Evolutionary conservation across 2,329 filamentous ascomycete genomes (phyloP).

Genomic region (Ciborinia camelliae): DNA sequence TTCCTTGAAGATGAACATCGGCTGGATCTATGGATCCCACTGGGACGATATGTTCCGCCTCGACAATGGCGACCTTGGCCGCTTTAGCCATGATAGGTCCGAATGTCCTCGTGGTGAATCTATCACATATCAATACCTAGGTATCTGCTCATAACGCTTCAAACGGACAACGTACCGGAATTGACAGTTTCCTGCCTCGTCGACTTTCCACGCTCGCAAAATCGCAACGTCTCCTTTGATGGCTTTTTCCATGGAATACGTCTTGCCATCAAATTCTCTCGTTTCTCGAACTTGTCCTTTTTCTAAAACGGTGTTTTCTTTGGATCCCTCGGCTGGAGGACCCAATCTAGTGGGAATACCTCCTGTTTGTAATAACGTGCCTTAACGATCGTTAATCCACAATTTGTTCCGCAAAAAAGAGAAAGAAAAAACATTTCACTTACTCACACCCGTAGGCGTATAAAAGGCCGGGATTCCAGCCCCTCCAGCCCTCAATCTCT

Average conservation of each 20-base stretch:
- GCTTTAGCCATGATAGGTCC: slow-evolving; percentile 77
- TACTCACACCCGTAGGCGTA: slow-evolving; percentile 67
- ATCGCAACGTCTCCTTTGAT: slow-evolving; percentile 74
- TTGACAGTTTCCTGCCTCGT: slow-evolving; percentile 70
- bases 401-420: no score
- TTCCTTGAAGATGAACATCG: slow-evolving; percentile 73
- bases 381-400: slow-evolving; percentile 32
- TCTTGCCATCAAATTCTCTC: slow-evolving; percentile 67
- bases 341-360: slow-evolving; percentile 64
- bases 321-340: slow-evolving; percentile 44
- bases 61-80: slow-evolving; percentile 71
- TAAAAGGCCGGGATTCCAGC: slow-evolving; percentile 77
- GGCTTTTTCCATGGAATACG: slow-evolving; percentile 73
- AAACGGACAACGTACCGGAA: slow-evolving; percentile 11
- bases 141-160: slow-evolving; percentile 34
- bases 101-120: slow-evolving; percentile 70
- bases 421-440: slow-evolving; percentile 37
- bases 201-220: slow-evolving; percentile 71
- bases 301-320: slow-evolving; percentile 48
- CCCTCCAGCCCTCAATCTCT: slow-evolving; percentile 67
- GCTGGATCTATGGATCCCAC: slow-evolving; percentile 68
- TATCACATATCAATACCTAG: not conserved
- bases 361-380: slow-evolving; percentile 63
- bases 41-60: slow-evolving; percentile 79
- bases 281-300: slow-evolving; percentile 64